These are phyloP conservation scores for Agrocybe pediades DNA, from an alignment of 768 basidiomycete species.

Conservation along the genomic window DNA sequence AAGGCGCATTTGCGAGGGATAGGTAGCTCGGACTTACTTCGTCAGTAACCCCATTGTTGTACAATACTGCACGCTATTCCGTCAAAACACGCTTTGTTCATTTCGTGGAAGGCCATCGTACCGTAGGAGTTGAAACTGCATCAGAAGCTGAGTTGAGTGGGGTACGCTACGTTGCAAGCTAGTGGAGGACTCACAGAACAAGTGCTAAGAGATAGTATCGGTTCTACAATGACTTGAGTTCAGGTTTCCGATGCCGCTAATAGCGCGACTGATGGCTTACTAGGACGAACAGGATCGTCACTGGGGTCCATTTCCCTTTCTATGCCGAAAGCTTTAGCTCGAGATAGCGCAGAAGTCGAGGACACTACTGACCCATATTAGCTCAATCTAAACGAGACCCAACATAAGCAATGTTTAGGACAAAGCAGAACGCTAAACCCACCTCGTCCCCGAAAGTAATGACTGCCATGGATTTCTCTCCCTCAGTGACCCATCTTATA, in stretches of 20 bases:
- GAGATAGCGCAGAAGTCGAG: not conserved
- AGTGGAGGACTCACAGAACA: not conserved
- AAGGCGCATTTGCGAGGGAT: too few relatives aligned
- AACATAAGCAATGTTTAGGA: not conserved
- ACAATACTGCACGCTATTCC: not conserved
- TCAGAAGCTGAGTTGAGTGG: not conserved
- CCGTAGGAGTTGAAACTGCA: not conserved
- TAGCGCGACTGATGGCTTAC: not conserved
- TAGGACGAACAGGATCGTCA: not conserved
- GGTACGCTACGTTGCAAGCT: not conserved
- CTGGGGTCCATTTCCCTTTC: not conserved
- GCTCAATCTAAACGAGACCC: not conserved
- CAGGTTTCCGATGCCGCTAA: not conserved
- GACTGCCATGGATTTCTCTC: not conserved
- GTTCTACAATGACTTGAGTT: not conserved
- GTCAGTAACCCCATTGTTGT: not conserved
- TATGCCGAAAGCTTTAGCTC: not conserved
- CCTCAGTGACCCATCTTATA: not conserved
- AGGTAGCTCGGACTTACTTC: not conserved
- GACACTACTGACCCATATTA: conserved; percentile 1
- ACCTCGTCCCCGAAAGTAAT: conserved; percentile 4
- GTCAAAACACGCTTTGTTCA: too few relatives aligned
- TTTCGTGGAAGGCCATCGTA: not conserved
- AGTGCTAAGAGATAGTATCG: conserved; percentile 1
- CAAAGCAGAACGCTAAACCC: not conserved